Conservation (phyloP, 176 grass and related monocot genomes). For the Rhipidocladum racemiflorum region DNA sequence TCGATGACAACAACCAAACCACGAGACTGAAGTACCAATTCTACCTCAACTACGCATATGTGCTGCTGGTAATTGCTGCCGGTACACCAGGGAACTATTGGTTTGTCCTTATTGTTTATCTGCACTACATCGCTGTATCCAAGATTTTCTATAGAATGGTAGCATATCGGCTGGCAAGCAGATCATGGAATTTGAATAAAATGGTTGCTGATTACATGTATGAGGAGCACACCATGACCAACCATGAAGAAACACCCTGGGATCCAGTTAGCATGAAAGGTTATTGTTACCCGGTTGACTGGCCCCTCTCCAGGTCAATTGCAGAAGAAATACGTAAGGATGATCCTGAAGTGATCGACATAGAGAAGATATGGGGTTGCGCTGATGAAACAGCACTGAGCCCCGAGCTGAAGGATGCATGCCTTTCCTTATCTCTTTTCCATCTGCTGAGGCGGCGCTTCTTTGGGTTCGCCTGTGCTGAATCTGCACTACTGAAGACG, state of each 20-base stretch:
- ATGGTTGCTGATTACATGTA: constrained; percentile 38
- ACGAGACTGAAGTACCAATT: too few relatives aligned
- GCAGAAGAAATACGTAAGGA: neutral
- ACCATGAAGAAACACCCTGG: neutral
- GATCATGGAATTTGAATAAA: constrained; percentile 29
- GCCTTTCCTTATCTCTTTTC: constrained; percentile 38
- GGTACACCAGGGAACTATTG: too few relatives aligned
- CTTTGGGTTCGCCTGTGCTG: neutral
- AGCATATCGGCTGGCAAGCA: neutral
- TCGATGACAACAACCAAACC: neutral
- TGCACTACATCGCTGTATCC: too few relatives aligned
- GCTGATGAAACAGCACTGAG: neutral
- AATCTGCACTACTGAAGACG: too few relatives aligned
- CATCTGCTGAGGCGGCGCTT: constrained; percentile 25
- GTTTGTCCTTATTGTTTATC: too few relatives aligned
- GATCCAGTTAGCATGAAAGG: constrained; percentile 28
- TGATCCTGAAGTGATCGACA: neutral
- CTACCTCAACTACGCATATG: too few relatives aligned
- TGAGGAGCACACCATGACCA: neutral
- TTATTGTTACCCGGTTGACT: constrained; percentile 30
- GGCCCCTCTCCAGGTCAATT: neutral
- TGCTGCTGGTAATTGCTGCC: too few relatives aligned
- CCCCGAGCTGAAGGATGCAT: constrained; percentile 6
- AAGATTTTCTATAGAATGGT: too few relatives aligned
- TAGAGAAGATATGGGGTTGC: constrained; percentile 14